Evolutionary conservation across 768 basidiomycete species (phyloP).

Genomic region (Lactarius trivialis): DNA sequence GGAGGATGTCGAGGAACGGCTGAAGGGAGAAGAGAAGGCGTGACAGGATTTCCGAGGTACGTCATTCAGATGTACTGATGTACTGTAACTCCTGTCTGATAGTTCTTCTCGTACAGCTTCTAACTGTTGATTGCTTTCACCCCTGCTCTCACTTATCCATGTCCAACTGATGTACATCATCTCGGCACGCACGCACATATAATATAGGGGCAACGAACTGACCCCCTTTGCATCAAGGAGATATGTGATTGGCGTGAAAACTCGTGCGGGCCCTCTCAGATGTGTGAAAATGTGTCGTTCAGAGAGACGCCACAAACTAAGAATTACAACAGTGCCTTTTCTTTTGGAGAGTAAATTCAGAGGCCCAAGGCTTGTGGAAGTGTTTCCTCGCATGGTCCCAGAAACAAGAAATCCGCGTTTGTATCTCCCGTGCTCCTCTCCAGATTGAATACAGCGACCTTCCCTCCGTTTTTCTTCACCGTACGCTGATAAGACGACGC

Average conservation of each 20-base stretch:
- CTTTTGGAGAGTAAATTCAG: not conserved
- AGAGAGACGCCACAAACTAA: not conserved
- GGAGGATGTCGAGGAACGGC: slow-evolving; percentile 17
- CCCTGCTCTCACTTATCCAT: not conserved
- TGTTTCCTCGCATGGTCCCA: slow-evolving; percentile 43
- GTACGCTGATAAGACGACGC: slow-evolving; percentile 29
- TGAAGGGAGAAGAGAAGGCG: slow-evolving; percentile 13
- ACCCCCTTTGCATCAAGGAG: not conserved
- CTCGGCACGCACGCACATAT: not conserved
- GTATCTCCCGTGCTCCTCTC: slow-evolving; percentile 32
- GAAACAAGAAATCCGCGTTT: slow-evolving; percentile 44
- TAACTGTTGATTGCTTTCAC: too few species aligned
- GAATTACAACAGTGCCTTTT: not conserved
- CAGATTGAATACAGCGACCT: slow-evolving; percentile 34
- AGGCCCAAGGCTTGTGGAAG: slow-evolving; percentile 37
- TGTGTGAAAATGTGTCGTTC: not conserved
- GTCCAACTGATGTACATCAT: not conserved
- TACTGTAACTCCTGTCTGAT: not conserved
- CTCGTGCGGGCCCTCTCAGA: not conserved
- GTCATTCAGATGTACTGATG: not conserved
- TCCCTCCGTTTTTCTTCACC: slow-evolving; percentile 30
- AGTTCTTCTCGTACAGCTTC: not conserved
- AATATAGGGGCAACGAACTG: not conserved
- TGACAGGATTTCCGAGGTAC: slow-evolving; percentile 4
- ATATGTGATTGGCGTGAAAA: not conserved